A percentile compares a stretch with the other conserved stretches of the same genome.
Conservation (phyloP, 106 monocot species). For the Narthecium ossifragum region DNA sequence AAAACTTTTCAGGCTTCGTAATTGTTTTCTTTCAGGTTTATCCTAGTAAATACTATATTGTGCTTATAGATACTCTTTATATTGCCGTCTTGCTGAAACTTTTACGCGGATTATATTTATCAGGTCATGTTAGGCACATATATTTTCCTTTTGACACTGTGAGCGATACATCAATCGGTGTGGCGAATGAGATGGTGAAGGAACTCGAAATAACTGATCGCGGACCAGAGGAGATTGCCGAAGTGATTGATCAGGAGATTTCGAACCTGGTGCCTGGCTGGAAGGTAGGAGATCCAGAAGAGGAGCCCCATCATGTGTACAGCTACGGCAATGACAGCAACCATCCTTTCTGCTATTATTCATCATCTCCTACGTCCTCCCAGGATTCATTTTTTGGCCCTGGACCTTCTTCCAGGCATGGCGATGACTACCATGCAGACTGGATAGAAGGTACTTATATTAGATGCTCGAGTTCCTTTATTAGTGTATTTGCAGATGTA, state of each 20-base stretch:
- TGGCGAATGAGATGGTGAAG: conserved; percentile 94
- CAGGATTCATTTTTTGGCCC: conserved; percentile 33
- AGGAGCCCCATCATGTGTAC: conserved; percentile 26
- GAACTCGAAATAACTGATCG: conserved; percentile 78
- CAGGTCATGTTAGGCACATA: conserved; percentile 71
- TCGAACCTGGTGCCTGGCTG: conserved; percentile 52
- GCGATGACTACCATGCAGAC: conserved; percentile 3
- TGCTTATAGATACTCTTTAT: too few species aligned
- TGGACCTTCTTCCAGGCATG: conserved; percentile 1
- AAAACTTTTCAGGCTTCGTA: too few species aligned
- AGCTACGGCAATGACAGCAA: conserved; percentile 20
- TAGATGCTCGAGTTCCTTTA: too few species aligned
- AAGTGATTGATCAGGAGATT: conserved; percentile 76
- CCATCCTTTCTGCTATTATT: conserved; percentile 39
- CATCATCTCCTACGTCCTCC: conserved; percentile 62
- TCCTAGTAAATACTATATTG: too few species aligned
- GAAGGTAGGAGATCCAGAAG: conserved; percentile 18
- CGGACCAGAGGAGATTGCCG: conserved; percentile 67
- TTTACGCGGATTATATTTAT: not conserved
- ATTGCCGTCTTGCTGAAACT: too few species aligned
- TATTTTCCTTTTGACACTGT: conserved; percentile 92
- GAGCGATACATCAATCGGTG: conserved; percentile 71
- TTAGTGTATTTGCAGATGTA: too few species aligned
- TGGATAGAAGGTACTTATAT: conserved; percentile 49
- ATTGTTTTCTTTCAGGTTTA: too few species aligned